Base-by-base conservation (phyloP, 805 yeast species). In the Candida tibetensis region DNA sequence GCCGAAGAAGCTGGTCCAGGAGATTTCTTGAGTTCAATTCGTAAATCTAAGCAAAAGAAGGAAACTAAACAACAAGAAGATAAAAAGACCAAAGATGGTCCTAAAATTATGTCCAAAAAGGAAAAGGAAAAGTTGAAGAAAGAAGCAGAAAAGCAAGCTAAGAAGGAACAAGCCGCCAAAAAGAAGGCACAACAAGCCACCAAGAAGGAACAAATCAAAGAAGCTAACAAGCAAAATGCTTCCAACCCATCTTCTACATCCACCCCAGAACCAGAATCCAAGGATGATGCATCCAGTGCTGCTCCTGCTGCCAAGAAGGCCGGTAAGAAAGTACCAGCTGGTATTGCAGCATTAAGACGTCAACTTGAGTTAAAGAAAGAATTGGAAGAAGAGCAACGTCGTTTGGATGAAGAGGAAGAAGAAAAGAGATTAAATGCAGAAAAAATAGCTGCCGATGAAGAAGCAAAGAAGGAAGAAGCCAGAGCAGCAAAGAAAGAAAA, bases 41-140 rank as follows among this genome's bases (percentile, higher is more conserved):
- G 85, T 64, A 78, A 75, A 47, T 81, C 91, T 41, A 86, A 86
- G 67, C 77, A 77, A 62, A 86, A 85, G 75, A 81, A 82, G 66
- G 81, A 77, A 49, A 81, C 74, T 32, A 81, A 80, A 62, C 80
- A 74, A 43, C 82, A 79, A 39, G 79, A 78, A 51, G 77, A 76
- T 38, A 75, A 76, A 45, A 66, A 69, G 43, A 59, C 62, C 36
- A 62, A 69, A 34, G 78, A 73, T 34, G 88, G 77, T 21, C 88
- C 91, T 33, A 76, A 79, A 47, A 72, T 89, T 57, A 88, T 90
- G 64, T 79, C 91, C 41, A 93, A 91, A 77, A 89, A 91, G 67
- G 98, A 85, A 57, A 85, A 85, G 67, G 95, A 91, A 69, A 90
- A 82, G 70, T 95, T 93, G 64, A 87, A 86, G 79, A 95, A 91